Percentiles rank a stretch among this genome's conserved stretches.
phyloP scores from a whole-genome alignment of 306 rosid species.

The Fragaria nilgerrensis region DNA sequence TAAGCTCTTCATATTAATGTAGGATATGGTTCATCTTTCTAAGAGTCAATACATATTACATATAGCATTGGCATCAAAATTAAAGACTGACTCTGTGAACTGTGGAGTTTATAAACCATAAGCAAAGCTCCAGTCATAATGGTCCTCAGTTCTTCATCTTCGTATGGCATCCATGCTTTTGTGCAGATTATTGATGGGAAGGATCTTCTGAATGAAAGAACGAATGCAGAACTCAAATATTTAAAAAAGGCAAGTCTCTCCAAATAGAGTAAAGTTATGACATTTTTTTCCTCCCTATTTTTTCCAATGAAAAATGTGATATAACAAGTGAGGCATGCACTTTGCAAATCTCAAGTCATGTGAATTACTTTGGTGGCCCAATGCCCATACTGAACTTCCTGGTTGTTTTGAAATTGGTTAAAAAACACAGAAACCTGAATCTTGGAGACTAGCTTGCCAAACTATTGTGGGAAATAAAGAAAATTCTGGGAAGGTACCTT shows the following conservation, averaged over 20 bases:
- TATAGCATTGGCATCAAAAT: background rate
- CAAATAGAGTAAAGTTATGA: background rate
- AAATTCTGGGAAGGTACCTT: constrained; percentile 83
- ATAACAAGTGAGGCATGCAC: background rate
- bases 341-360: background rate
- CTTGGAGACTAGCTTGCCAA: constrained; percentile 97
- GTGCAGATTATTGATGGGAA: constrained; percentile 76
- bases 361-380: background rate
- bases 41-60: background rate
- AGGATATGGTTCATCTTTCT: background rate
- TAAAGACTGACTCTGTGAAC: background rate
- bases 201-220: constrained; percentile 86
- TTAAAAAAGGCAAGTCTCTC: constrained; percentile 66
- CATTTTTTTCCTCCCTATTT: background rate
- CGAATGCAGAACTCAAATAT: constrained; percentile 78
- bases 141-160: background rate
- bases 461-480: constrained; percentile 93
- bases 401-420: constrained; percentile 6
- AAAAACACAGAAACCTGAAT: constrained; percentile 74
- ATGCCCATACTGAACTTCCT: background rate
- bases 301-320: background rate
- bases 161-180: background rate
- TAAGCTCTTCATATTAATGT: background rate
- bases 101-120: background rate
- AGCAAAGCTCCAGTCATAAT: background rate